These are phyloP conservation scores for Cucurbita argyrosperma DNA, from an alignment of 306 rosid species.

Conservation along the genomic window DNA sequence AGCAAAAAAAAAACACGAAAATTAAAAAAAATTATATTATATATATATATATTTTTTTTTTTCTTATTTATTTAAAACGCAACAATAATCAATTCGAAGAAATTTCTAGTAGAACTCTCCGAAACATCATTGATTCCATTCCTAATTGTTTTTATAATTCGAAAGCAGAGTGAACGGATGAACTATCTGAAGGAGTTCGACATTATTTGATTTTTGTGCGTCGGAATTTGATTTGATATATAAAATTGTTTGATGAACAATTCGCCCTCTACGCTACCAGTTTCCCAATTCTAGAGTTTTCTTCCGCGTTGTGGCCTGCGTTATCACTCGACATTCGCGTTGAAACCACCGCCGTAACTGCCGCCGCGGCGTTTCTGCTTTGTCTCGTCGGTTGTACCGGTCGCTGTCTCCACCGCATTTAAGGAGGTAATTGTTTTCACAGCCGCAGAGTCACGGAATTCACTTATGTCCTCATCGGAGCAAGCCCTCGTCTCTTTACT, in stretches of 20 bases:
- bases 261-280: background rate
- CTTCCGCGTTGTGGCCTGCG: background rate
- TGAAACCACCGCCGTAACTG: background rate
- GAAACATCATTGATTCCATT: background rate
- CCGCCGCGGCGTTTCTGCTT: background rate
- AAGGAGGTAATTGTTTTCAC: background rate
- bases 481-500: constrained; percentile 56
- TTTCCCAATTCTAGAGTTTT: background rate
- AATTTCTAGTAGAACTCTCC: too few species aligned
- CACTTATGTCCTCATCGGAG: constrained; percentile 56
- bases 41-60: too few species aligned
- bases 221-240: background rate
- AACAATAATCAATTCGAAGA: background rate
- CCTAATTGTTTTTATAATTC: background rate
- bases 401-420: background rate
- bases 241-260: too few species aligned
- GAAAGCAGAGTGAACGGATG: too few species aligned
- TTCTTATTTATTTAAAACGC: too few species aligned
- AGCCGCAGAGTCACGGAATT: background rate
- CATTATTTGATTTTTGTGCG: too few species aligned
- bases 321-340: background rate
- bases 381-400: background rate
- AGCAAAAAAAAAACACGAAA: too few species aligned
- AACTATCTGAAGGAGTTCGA: too few species aligned
- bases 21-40: too few species aligned